A percentile compares a stretch with the other conserved stretches of the same genome.
Evolutionary conservation across 2,329 filamentous ascomycete genomes (phyloP).

Genomic region (Alternaria rosae): DNA sequence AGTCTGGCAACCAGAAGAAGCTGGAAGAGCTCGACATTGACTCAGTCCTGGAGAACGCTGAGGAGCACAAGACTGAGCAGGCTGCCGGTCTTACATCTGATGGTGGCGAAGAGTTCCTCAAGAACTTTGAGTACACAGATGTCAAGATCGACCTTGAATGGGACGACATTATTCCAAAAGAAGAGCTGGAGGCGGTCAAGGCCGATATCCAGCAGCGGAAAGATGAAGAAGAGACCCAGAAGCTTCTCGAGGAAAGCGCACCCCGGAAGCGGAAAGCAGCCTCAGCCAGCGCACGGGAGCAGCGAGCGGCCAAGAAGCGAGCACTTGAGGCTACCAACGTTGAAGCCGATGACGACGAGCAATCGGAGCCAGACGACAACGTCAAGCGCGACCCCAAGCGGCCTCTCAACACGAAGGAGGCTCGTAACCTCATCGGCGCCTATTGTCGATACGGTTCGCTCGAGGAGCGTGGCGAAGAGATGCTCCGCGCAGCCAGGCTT

Average conservation of each 20-base stretch:
- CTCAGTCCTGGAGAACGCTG: conserved; percentile 93
- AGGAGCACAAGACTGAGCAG: conserved; percentile 95
- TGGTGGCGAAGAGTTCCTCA: conserved; percentile 95
- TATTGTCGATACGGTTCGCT: conserved; percentile 92
- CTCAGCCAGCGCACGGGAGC: conserved; percentile 67
- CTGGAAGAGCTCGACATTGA: conserved; percentile 98
- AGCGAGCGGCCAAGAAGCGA: conserved; percentile 73
- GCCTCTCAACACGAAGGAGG: conserved; percentile 91
- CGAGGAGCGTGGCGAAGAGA: conserved; percentile 85
- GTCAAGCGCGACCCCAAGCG: conserved; percentile 79
- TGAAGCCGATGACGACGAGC: conserved; percentile 67
- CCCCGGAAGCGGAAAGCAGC: conserved; percentile 75
- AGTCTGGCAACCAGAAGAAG: conserved; percentile 94
- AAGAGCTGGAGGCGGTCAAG: conserved; percentile 88
- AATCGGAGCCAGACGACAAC: conserved; percentile 51
- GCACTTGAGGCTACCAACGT: conserved; percentile 70
- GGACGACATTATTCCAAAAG: conserved; percentile 98
- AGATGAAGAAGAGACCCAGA: conserved; percentile 81
- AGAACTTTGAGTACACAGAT: conserved; percentile 89
- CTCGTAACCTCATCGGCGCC: conserved; percentile 86
- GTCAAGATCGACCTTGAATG: conserved; percentile 96
- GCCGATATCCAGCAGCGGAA: conserved; percentile 85
- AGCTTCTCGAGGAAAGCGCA: conserved; percentile 83
- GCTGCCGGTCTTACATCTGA: conserved; percentile 93
- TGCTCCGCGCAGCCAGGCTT: conserved; percentile 86